Conservation (phyloP, 495 filamentous ascomycete species). For the Trichoderma asperelloides region DNA sequence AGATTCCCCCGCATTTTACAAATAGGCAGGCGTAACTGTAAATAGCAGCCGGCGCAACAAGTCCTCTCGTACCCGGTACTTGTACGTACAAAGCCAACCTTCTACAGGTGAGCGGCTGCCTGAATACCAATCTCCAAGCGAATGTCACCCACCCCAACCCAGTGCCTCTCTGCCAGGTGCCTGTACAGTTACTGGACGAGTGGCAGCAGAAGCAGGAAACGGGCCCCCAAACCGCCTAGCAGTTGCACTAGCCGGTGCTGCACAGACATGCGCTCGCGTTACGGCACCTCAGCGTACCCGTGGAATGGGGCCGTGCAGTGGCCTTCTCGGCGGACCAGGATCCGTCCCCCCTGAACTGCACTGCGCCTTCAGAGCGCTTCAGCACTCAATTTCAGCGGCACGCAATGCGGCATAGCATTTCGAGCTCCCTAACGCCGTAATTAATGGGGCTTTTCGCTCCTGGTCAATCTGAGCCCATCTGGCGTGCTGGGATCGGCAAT, state of each 20-base stretch:
- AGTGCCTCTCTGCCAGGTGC: background rate
- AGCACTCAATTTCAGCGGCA: background rate
- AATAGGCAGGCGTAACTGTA: background rate
- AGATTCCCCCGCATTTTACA: conserved; percentile 7
- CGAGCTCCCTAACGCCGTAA: conserved; percentile 2
- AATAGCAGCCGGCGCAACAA: background rate
- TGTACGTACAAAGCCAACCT: background rate
- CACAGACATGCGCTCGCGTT: background rate
- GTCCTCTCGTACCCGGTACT: background rate
- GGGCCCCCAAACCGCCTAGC: background rate
- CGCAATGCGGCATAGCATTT: background rate
- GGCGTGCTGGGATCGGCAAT: background rate
- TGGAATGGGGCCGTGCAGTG: background rate
- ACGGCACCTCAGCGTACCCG: too few species aligned
- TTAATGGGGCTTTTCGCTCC: background rate
- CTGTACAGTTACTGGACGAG: too few species aligned
- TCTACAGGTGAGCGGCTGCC: background rate
- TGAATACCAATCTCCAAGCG: background rate
- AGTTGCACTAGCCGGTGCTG: background rate
- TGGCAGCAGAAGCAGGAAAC: too few species aligned
- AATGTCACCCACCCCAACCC: background rate
- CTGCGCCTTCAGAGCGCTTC: background rate
- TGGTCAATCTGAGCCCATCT: background rate
- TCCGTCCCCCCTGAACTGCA: background rate
- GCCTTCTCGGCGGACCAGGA: background rate